These are phyloP conservation scores for Fusarium graminum DNA, from an alignment of 2,329 filamentous ascomycete genomes.

Conservation along the genomic window DNA sequence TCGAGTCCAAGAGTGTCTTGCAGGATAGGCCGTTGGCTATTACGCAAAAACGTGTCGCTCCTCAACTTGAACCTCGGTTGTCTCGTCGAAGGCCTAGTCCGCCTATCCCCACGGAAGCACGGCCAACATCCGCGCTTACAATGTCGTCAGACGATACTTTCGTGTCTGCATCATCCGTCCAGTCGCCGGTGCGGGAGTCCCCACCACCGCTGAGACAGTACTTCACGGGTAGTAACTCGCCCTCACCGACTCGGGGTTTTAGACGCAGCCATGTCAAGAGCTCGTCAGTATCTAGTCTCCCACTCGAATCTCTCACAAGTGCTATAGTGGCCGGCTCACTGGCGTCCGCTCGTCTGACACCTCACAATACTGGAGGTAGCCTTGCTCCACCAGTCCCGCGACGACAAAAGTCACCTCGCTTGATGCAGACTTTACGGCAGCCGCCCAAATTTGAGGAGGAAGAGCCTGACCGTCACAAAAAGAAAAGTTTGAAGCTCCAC, in stretches of 20 bases:
- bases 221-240: constrained; percentile 48
- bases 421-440: constrained; percentile 76
- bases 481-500: constrained; percentile 63
- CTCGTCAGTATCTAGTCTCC: constrained; percentile 57
- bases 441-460: constrained; percentile 64
- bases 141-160: constrained; percentile 63
- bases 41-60: constrained; percentile 31
- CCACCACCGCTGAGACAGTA: constrained; percentile 39
- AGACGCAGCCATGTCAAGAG: constrained; percentile 48
- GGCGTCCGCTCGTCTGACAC: constrained; percentile 70
- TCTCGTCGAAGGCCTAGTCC: constrained; percentile 27
- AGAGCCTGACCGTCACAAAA: constrained; percentile 65
- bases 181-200: constrained; percentile 50
- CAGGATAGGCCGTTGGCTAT: constrained; percentile 16
- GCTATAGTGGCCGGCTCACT: constrained; percentile 82
- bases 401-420: constrained; percentile 63
- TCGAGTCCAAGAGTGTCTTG: constrained; percentile 20
- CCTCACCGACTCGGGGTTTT: constrained; percentile 56
- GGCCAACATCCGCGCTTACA: constrained; percentile 48
- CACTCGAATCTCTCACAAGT: constrained; percentile 75
- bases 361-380: constrained; percentile 56
- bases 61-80: constrained; percentile 23
- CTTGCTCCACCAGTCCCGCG: constrained; percentile 56
- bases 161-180: constrained; percentile 57
- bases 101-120: constrained; percentile 27